Evolutionary conservation across 2,329 filamentous ascomycete genomes (phyloP).

Genomic region (Trichophyton equinum): DNA sequence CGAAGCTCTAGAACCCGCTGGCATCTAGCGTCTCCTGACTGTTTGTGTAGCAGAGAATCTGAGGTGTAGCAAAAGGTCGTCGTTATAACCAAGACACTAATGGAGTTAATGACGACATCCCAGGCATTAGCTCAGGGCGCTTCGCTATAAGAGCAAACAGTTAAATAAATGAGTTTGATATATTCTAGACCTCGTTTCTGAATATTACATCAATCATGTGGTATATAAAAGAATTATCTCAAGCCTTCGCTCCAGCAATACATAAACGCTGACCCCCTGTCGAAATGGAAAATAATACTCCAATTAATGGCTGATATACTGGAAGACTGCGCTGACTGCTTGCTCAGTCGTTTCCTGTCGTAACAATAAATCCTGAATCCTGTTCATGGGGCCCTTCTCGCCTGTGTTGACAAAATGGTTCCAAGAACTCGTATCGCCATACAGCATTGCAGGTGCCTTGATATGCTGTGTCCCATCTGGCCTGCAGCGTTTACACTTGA

Average conservation of each 20-base stretch:
- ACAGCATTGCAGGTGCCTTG: conserved; percentile 88
- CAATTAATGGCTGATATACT: conserved; percentile 82
- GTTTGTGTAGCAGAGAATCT: neutral
- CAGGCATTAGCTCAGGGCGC: neutral
- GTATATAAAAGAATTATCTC: neutral
- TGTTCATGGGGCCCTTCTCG: conserved; percentile 51
- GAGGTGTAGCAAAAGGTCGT: neutral
- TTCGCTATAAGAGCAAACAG: neutral
- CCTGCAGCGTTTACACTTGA: conserved; percentile 93
- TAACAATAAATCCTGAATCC: conserved; percentile 82
- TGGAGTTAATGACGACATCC: neutral
- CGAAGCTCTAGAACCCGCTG: neutral
- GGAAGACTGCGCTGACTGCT: conserved; percentile 88
- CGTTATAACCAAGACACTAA: neutral
- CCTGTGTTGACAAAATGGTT: conserved; percentile 85
- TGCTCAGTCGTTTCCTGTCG: conserved; percentile 68
- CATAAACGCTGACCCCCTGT: neutral
- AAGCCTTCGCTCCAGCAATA: neutral
- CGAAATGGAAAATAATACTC: neutral
- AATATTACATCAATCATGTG: neutral
- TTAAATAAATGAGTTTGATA: neutral
- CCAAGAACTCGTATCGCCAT: conserved; percentile 98
- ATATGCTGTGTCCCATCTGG: conserved; percentile 75
- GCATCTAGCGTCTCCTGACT: neutral
- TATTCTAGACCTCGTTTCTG: neutral